A percentile compares a stretch with the other conserved stretches of the same genome.
These are phyloP conservation scores for Neurospora sp. DNA, from an alignment of 495 filamentous ascomycete genomes.

Conservation along the genomic window DNA sequence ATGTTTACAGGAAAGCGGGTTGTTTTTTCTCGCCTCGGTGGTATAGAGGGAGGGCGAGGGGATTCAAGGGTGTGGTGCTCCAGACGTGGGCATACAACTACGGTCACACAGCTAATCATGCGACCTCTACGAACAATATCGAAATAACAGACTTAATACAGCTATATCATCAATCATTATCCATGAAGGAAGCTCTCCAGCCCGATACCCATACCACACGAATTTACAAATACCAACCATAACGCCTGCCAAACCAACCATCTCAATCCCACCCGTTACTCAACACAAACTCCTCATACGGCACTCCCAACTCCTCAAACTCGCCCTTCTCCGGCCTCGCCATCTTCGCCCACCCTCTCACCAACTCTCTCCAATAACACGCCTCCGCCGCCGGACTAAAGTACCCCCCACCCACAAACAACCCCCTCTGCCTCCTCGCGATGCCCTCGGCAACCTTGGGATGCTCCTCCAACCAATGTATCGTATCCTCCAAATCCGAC, in stretches of 20 bases:
- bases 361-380: conserved; percentile 43
- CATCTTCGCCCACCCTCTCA: conserved; percentile 37
- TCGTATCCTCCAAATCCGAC: conserved; percentile 36
- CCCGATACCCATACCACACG: background rate
- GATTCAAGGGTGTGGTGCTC: background rate
- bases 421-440: conserved; percentile 35
- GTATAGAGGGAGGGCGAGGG: background rate
- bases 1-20: background rate
- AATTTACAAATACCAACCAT: background rate
- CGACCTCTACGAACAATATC: background rate
- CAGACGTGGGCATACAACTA: background rate
- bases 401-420: conserved; percentile 36
- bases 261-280: conserved; percentile 10
- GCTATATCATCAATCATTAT: background rate
- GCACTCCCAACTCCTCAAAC: conserved; percentile 22
- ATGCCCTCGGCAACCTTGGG: conserved; percentile 36
- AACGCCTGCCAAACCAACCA: background rate
- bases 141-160: background rate
- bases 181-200: background rate
- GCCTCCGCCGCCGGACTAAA: conserved; percentile 39
- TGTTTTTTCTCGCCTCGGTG: background rate
- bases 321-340: conserved; percentile 22
- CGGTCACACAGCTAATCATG: background rate
- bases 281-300: conserved; percentile 34
- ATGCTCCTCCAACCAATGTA: conserved; percentile 33